These are phyloP conservation scores for Candida ovalis DNA, from an alignment of 805 yeast genomes.

Conservation along the genomic window DNA sequence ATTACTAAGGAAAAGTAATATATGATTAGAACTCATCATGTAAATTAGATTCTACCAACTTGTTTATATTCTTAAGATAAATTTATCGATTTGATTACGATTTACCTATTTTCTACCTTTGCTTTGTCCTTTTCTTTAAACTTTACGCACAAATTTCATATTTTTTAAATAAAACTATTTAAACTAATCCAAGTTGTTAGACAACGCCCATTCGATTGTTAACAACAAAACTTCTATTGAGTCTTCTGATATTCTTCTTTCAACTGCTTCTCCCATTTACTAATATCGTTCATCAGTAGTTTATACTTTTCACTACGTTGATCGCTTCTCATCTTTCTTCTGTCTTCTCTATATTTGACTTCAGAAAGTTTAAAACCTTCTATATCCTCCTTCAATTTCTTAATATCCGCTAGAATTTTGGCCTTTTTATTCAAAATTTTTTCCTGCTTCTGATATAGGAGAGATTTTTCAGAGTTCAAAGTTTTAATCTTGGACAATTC, in stretches of 20 bases:
- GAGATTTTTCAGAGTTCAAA: constrained; percentile 28
- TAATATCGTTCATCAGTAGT: constrained; percentile 21
- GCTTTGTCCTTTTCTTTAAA: not conserved
- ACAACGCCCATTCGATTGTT: not conserved
- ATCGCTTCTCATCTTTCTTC: constrained; percentile 19
- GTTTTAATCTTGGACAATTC: constrained; percentile 21
- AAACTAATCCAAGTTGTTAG: not conserved
- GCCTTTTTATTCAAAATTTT: constrained; percentile 28
- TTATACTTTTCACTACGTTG: constrained; percentile 25
- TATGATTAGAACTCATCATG: constrained; percentile 14
- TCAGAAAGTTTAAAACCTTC: constrained; percentile 24
- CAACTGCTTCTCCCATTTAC: constrained; percentile 22
- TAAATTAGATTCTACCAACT: not conserved
- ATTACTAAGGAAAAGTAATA: not conserved
- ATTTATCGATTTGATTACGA: not conserved
- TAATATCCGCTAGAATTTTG: constrained; percentile 27
- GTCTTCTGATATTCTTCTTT: constrained; percentile 7
- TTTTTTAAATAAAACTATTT: not conserved
- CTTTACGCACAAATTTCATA: not conserved
- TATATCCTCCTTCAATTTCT: constrained; percentile 22
- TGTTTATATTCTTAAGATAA: not conserved
- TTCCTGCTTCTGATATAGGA: constrained; percentile 31
- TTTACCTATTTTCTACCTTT: not conserved
- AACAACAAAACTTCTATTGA: not conserved
- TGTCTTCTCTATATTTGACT: constrained; percentile 18